phyloP scores from a whole-genome alignment of 805 yeast genomes.

The Barnettozyma californica region DNA sequence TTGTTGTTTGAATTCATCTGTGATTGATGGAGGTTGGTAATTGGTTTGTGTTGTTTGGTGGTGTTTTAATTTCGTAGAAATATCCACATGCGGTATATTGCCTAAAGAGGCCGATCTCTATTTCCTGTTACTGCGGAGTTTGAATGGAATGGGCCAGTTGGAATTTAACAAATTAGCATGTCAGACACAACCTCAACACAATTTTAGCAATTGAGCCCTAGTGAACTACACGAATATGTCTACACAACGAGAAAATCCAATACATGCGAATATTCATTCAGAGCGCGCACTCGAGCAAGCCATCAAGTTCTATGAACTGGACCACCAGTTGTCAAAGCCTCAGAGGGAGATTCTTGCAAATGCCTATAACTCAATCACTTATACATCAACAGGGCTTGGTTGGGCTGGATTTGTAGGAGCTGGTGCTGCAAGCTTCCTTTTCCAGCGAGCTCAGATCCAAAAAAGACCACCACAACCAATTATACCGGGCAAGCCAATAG shows the following conservation, averaged over 20 bases:
- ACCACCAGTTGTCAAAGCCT: conserved; percentile 33
- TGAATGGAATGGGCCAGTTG: too few relatives aligned
- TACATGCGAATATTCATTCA: background rate
- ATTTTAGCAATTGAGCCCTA: too few relatives aligned
- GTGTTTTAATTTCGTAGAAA: too few relatives aligned
- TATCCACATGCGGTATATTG: too few relatives aligned
- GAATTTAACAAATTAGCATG: too few relatives aligned
- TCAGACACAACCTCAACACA: too few relatives aligned
- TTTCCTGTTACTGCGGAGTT: too few relatives aligned
- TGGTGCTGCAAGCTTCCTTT: conserved; percentile 37
- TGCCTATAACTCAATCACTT: conserved; percentile 33
- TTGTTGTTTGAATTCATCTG: too few relatives aligned
- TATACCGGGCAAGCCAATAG: conserved; percentile 27
- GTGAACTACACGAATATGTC: background rate
- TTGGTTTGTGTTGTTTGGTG: too few relatives aligned
- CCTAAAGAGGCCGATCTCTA: too few relatives aligned
- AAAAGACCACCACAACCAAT: background rate
- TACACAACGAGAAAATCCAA: background rate
- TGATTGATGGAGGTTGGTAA: too few relatives aligned
- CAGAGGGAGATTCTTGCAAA: conserved; percentile 39
- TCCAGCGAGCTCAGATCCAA: conserved; percentile 25
- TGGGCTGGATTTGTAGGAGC: conserved; percentile 38
- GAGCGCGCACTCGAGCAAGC: conserved; percentile 35
- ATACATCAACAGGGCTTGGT: conserved; percentile 32
- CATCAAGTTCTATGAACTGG: conserved; percentile 44